Base-by-base conservation (phyloP, 2,329 filamentous ascomycete species). In the Purpureocillium lavendulum region DNA sequence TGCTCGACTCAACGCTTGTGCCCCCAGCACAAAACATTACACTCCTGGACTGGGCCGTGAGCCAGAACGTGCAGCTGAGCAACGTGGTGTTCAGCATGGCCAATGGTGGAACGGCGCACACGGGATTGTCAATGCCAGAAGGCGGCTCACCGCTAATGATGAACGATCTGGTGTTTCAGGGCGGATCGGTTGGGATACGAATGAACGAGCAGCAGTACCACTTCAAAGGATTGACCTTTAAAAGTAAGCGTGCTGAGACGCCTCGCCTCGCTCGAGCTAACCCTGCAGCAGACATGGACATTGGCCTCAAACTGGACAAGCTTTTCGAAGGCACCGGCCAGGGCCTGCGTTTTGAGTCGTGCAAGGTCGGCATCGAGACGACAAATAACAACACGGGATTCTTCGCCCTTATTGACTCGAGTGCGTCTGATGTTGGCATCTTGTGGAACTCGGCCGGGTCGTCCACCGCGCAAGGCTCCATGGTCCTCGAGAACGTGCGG, bases 51-150 rank as follows among this genome's bases (percentile, higher is more conserved):
- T 60, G 57, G 55, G 52, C 50, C 11, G 55, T 60, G 14, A 53
- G 51, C 12, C 57, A 60, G 36, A 53, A 45, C 17, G 56, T 53
- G 35, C 51, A 50, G 26, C 39, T 60, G 14, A 49, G 44, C 18
- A 56, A 58, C 32, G 49, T 60, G 1, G 40, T 55, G 12, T 45
- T 66, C 40, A 47, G 47, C 28, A 64, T 66, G 61, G 54, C 60
- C 2, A 45, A 44, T 17, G 46, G 42, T 2, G 45, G 45, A 21
- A 57, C 54, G n/a, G 50, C 52, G 11, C 62, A 66, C 35, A 49
- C 54, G 4, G 62, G 61, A 2, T 44, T 65, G 26, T 53, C 55
- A 12, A 59, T 59, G 41, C 58, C 56, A 18, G 51, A 62, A 29
- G 57, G 59, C 9, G 59, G 57, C 18, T 58, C 54, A 3, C 52